Percentiles rank a stretch among this genome's conserved stretches.
Conservation (phyloP, 106 monocot species). For the Dactylorhiza incarnata region DNA sequence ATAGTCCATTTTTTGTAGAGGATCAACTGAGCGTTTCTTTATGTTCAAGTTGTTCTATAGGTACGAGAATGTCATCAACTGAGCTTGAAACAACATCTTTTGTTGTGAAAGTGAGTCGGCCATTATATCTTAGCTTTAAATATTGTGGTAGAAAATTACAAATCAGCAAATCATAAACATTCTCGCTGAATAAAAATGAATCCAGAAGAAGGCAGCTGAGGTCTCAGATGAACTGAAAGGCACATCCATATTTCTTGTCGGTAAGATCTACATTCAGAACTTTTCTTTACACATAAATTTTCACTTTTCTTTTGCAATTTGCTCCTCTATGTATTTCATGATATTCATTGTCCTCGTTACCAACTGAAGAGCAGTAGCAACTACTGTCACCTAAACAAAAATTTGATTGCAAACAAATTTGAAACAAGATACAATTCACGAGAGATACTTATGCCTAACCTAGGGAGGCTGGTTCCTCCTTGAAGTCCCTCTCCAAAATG, state of each 20-base stretch:
- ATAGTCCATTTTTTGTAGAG: not conserved
- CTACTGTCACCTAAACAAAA: not conserved
- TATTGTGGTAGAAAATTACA: not conserved
- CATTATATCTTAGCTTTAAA: not conserved
- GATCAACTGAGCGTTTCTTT: not conserved
- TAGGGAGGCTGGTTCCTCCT: too few relatives aligned
- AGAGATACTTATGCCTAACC: too few relatives aligned
- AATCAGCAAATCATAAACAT: not conserved
- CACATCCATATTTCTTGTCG: slow-evolving; percentile 79
- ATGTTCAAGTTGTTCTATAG: slow-evolving; percentile 15
- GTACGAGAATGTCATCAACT: slow-evolving; percentile 45
- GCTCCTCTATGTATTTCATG: not conserved
- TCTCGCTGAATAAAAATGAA: slow-evolving; percentile 10
- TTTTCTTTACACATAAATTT: not conserved
- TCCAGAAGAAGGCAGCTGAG: slow-evolving; percentile 61
- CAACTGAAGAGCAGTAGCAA: not conserved
- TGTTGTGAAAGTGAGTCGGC: slow-evolving; percentile 36
- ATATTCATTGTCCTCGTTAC: not conserved
- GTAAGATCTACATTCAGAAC: slow-evolving; percentile 19
- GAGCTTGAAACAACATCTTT: slow-evolving; percentile 50
- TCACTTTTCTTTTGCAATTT: not conserved
- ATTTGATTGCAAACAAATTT: too few relatives aligned
- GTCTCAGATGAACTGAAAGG: slow-evolving; percentile 53
- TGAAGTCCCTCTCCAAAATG: too few relatives aligned
- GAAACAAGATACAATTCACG: too few relatives aligned